Base-by-base conservation (phyloP, 1,284 basidiomycete species). In the Tilletia setariae region DNA sequence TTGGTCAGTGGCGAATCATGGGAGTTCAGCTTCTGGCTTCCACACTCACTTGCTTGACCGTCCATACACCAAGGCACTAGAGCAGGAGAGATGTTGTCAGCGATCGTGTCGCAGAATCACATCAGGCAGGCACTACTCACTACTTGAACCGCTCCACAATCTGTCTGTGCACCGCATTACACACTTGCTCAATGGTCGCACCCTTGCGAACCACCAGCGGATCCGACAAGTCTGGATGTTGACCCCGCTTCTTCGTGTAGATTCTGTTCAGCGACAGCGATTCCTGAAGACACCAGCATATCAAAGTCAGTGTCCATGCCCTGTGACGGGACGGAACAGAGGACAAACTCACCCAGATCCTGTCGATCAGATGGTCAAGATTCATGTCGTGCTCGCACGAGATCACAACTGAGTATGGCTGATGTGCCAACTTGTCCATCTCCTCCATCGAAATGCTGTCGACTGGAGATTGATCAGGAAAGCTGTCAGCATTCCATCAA, bases 181-280 rank as follows among this genome's bases (percentile, higher is more conserved):
- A 65, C 16, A 84, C 71, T 32, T 91, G 91, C 86, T 97, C 95
- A 70, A 98, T 91, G 0, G 92, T 94, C 1, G 94, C 93, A 0
- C 94, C 95, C 78, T 89, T 91, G 66, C 94, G 87, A 74, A 97
- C 84, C 81, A 94, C 94, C 63, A 98, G 89, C n/a, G 95, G 95
- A 83, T 98, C 95, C 0, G 86, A 84, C 21, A 98, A 84, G 82
- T 98, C 95, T 1, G 95, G 93, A 75, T 76, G 64, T 42, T 87
- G 91, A n/a, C 94, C 95, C 62, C 95, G 88, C 83, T 94, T 94
- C 85, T 97, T 98, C 1, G 94, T 97, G 84, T 97, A 98, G 67
- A 97, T 89, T 65, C 76, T 76, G 64, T 74, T 71, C 62, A 80
- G 75, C 25, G 62, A 65, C 59, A 80, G 74, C 68, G 75, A 69